Evolutionary conservation across 2,329 filamentous ascomycete species (phyloP), one percentile per base, ranked within the genome.

Genomic region (Phialophora verrucosa): DNA sequence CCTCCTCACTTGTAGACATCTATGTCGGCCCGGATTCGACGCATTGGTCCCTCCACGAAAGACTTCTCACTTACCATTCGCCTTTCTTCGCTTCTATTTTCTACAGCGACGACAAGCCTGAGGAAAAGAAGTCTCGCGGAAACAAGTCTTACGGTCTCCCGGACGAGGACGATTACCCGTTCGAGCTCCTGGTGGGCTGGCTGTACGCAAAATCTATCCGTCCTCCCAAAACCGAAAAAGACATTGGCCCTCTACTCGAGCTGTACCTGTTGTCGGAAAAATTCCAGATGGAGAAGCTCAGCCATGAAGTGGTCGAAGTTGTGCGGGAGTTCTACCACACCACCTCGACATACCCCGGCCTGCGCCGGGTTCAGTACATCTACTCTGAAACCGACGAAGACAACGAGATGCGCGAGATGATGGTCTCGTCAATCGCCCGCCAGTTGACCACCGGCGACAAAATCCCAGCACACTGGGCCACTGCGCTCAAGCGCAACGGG

Each of bases 1-100:
- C 83, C 65, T 80, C 78, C 63, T 80, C 82, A 66, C 81, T 85
- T 76, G 84, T 85, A 64, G 82, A 85, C 76, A 81, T 86, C 75
- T 85, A 85, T 74, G 82, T 86, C 74, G 84, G 84, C 62, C 69
- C 78, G 6, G 81, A 84, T 42, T 83, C 83, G 76, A 84, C 83
- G 1, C 82, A 83, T 75, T 86, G 83, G 83, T 79, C 82, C 63
- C 78, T 86, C 3, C 84, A 85, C 78, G 83, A 86, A 73, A 84
- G 84, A 70, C 83, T 86, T 7, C 81, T 86, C 54, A 84, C 82
- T 78, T 74, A 84, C 72, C 80, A 84, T 75, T 84, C 82, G 38
- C 79, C 80, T 56, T 84, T 83, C 78, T 85, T 86, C 80, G 77
- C 80, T 72, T 78, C 80, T 62, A 80, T 82, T 75, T 85, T 86